These are phyloP conservation scores for Choanephora cucurbitarum DNA, from an alignment of 371 early-diverging fungal genomes.

Conservation along the genomic window DNA sequence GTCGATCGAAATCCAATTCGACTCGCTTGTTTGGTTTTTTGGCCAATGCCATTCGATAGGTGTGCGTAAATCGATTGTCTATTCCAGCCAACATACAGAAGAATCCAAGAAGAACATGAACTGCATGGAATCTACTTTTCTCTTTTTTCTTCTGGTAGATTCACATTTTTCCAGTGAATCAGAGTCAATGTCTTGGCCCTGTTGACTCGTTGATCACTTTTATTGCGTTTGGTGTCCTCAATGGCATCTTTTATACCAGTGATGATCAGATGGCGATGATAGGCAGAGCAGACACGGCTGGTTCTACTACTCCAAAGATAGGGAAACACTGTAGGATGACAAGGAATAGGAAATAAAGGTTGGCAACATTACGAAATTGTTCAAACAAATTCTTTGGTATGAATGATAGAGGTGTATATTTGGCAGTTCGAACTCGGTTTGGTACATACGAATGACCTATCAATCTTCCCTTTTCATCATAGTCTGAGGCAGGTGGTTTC, in stretches of 20 bases:
- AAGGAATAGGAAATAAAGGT: conserved; percentile 89
- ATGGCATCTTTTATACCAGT: conserved; percentile 89
- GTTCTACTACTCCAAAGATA: conserved; percentile 76
- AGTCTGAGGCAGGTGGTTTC: conserved; percentile 31
- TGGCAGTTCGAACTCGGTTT: conserved; percentile 71
- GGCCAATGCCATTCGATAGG: conserved; percentile 24
- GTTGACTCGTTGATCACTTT: conserved; percentile 74
- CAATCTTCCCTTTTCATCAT: conserved; percentile 30
- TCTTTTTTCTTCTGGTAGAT: conserved; percentile 34
- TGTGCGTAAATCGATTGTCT: conserved; percentile 23
- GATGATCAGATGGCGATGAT: conserved; percentile 76
- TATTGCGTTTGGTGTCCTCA: conserved; percentile 80
- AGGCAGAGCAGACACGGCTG: conserved; percentile 83
- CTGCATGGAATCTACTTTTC: conserved; percentile 43
- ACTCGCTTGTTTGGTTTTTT: conserved; percentile 9
- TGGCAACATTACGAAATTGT: conserved; percentile 89
- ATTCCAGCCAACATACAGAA: conserved; percentile 29
- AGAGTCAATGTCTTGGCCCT: conserved; percentile 59
- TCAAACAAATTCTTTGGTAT: conserved; percentile 86
- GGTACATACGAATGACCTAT: conserved; percentile 34
- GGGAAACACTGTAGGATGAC: conserved; percentile 77
- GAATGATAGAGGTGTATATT: conserved; percentile 83
- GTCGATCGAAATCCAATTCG: conserved; percentile 12
- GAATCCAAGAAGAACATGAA: conserved; percentile 35
- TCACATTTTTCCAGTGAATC: conserved; percentile 61